Base-by-base conservation (phyloP, 2,329 filamentous ascomycete genomes). In the Fusarium miscanthi region DNA sequence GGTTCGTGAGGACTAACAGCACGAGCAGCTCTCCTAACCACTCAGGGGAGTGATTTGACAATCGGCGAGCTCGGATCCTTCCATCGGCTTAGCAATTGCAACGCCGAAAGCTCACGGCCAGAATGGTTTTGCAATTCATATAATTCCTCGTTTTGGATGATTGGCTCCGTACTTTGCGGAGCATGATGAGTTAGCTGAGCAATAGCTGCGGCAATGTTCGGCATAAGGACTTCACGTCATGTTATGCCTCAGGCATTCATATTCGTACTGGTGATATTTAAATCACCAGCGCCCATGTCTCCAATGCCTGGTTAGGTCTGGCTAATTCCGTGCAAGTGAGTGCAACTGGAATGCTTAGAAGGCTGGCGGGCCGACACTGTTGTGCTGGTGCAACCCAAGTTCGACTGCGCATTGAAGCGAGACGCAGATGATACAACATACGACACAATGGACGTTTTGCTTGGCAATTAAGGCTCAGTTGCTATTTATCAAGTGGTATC, bases 401-500 rank as follows among this genome's bases (percentile, higher is more conserved):
- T 14, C 6, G 5, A 42, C 40, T 21, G 30, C 23, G 19, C 38
- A 25, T 40, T 14, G 11, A 25, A 17, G 21, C 21, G 12, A 16
- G 41, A 37, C 14, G 31, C 31, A 17, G 8, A 27, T 68, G 17
- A 27, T 13, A 23, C 19, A 42, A 11, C n/a, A 35, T 46, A 12
- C 23, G 40, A 52, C 11, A 33, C 25, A 51, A 63, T 35, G 21
- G 23, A 45, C 10, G 11, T 30, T 45, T 38, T 48, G 14, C 14
- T 51, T 40, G 17, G 54, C 19, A 38, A 59, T 65, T 25, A 53
- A 31, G 12, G 19, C 21, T 43, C 33, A 16, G 33, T 69, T 37
- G 43, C 13, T 40, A 38, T 70, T 40, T 23, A 33, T 73, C 38
- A 59, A 45, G 56, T 72, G 70, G 70, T 72, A 72, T 73, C 70